Conservation (phyloP, 2,329 filamentous ascomycete genomes). For the Cercospora janseana region DNA sequence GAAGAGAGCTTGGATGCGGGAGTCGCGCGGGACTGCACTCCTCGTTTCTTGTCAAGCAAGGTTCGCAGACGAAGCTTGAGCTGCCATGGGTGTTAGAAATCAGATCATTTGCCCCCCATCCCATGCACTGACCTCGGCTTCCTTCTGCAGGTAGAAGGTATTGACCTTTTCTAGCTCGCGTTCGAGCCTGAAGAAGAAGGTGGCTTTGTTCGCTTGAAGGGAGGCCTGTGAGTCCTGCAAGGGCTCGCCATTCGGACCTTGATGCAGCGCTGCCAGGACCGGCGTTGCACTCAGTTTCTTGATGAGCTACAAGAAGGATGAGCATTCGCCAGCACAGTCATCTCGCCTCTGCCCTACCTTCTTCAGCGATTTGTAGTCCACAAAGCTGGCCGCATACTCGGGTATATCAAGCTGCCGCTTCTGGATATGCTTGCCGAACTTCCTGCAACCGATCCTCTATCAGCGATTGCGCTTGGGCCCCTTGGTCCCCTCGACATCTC, state of each 20-base stretch:
- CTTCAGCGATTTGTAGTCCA: slow-evolving; percentile 98
- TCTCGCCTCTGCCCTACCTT: slow-evolving; percentile 62
- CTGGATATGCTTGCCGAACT: slow-evolving; percentile 99
- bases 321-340: background rate
- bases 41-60: slow-evolving; percentile 89
- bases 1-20: slow-evolving; percentile 82
- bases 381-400: slow-evolving; percentile 98
- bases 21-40: slow-evolving; percentile 70
- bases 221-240: slow-evolving; percentile 75
- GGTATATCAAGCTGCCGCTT: slow-evolving; percentile 98
- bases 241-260: slow-evolving; percentile 44
- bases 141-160: slow-evolving; percentile 94
- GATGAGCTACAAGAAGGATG: slow-evolving; percentile 69
- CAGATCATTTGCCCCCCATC: background rate
- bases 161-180: slow-evolving; percentile 98
- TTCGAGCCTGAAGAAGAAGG: slow-evolving; percentile 98
- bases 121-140: slow-evolving; percentile 73
- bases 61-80: slow-evolving; percentile 91
- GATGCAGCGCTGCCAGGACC: slow-evolving; percentile 73
- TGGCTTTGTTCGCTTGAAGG: slow-evolving; percentile 93
- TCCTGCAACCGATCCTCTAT: slow-evolving; percentile 59
- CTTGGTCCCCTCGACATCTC: background rate
- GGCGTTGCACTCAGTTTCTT: slow-evolving; percentile 95
- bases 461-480: slow-evolving; percentile 15
- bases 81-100: slow-evolving; percentile 47